Evolutionary conservation across 805 yeast genomes (phyloP), one percentile per base, ranked within the genome.

Genomic region (Myxozyma sirexii): DNA sequence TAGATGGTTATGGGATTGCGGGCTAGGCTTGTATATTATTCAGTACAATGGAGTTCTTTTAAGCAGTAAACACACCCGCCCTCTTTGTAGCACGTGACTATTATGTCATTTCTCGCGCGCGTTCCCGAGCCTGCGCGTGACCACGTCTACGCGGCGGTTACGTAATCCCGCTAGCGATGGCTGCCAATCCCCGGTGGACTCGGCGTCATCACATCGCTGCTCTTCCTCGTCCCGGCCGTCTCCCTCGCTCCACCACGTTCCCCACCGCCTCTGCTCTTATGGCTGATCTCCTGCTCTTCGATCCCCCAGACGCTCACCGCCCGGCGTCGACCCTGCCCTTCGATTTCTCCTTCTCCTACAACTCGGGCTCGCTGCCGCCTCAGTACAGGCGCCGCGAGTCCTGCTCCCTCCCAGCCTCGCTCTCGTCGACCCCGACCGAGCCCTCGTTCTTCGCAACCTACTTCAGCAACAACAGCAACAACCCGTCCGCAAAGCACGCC

Each of bases 261-360:
- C 43, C 35, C 17, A 27, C 17, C 26, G 24, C 55, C 21, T 24
- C 24, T 21, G 38, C 42, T 27, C 27, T 17, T 13, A 62, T 62
- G 66, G 59, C 63, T 8, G 66, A 62, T 47, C 60, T 62, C 53
- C 42, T 62, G 21, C 52, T 62, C 31, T 62, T 60, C 47, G 64
- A 62, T 48, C 56, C 64, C 42, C 49, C 64, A 15, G 44, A 49
- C 27, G 27, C 31, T 12, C 59, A 39, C 13, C 57, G 66, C 35
- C 62, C 66, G 24, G 54, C 66, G 4, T 47, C 62, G 27, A 43
- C 65, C 15, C 19, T 41, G 41, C 56, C 55, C 29, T 57, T 60
- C 38, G 54, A 44, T 19, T 52, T 45, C 26, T 44, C 42, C 41
- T 43, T 13, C 24, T 39, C 54, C 29, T 29, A 21, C 42, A 26